Conservation (phyloP, 306 rosid species). For the Abrus pulchellus region DNA sequence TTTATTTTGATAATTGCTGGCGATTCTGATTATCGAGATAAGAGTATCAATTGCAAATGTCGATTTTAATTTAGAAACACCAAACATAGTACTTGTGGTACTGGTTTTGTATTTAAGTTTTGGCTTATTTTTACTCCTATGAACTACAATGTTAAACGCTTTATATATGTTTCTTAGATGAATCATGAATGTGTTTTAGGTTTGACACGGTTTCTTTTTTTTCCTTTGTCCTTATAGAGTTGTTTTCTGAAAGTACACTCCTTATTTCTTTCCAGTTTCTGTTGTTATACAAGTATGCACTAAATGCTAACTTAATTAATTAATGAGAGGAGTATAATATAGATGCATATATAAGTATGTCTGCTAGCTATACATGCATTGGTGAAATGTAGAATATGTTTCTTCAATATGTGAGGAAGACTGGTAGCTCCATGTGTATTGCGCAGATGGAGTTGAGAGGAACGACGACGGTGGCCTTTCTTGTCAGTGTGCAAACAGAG, state of each 20-base stretch:
- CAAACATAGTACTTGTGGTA: too few species aligned
- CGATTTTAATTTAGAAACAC: too few species aligned
- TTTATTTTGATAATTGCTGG: too few species aligned
- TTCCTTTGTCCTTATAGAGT: background rate
- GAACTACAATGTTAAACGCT: constrained; percentile 15
- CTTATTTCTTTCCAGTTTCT: background rate
- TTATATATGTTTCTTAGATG: constrained; percentile 32
- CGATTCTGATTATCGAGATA: too few species aligned
- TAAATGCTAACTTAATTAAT: background rate
- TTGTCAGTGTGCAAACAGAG: constrained; percentile 52
- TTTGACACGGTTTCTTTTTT: background rate
- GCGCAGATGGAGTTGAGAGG: constrained; percentile 41
- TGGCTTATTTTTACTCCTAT: background rate
- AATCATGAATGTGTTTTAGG: constrained; percentile 31
- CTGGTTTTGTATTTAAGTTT: too few species aligned
- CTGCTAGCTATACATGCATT: background rate
- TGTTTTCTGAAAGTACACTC: constrained; percentile 12
- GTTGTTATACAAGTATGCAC: background rate
- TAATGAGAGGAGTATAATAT: background rate
- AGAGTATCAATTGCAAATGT: too few species aligned
- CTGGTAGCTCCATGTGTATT: constrained; percentile 39
- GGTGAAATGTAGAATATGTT: background rate
- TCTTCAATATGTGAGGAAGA: constrained; percentile 24
- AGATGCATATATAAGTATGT: too few species aligned
- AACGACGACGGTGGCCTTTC: constrained; percentile 46